A percentile compares a stretch with the other conserved stretches of the same genome.
Conservation (phyloP, 768 basidiomycete species). For the Piloderma croceum region DNA sequence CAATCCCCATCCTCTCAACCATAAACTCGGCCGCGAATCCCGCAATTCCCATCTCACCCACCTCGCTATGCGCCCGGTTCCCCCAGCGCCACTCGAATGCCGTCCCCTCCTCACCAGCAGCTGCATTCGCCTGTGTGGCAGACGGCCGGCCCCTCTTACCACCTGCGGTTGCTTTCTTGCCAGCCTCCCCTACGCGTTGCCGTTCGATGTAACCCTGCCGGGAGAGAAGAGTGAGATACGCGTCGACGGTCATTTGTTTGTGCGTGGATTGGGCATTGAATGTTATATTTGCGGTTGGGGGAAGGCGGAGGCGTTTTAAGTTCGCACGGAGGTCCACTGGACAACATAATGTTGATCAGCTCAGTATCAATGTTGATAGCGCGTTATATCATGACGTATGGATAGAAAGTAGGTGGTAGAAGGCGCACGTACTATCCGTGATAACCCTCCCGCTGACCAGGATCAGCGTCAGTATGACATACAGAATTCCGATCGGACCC, state of each 20-base stretch:
- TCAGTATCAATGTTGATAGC: too few relatives aligned
- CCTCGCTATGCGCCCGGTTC: constrained; percentile 68
- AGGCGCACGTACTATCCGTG: constrained; percentile 49
- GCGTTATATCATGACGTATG: too few relatives aligned
- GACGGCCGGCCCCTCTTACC: constrained; percentile 45
- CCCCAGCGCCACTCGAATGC: constrained; percentile 86
- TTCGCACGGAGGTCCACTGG: constrained; percentile 68
- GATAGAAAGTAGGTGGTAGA: constrained; percentile 1
- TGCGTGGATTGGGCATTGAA: constrained; percentile 47
- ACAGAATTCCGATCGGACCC: constrained; percentile 65
- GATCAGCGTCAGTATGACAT: constrained; percentile 77
- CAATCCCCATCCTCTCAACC: constrained; percentile 36
- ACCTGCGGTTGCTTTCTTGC: constrained; percentile 30
- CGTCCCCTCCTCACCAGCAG: constrained; percentile 32
- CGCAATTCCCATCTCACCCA: constrained; percentile 73
- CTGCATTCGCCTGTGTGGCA: constrained; percentile 33
- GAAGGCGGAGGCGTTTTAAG: constrained; percentile 65
- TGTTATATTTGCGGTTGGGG: constrained; percentile 41
- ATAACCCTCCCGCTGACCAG: constrained; percentile 75
- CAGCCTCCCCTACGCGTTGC: constrained; percentile 41
- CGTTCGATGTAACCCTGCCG: constrained; percentile 80
- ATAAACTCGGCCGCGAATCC: constrained; percentile 79
- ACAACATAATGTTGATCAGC: not conserved
- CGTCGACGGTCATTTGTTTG: constrained; percentile 52
- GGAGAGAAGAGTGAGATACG: constrained; percentile 56